Evolutionary conservation across 495 filamentous ascomycete species (phyloP), one percentile per base, ranked within the genome.

Genomic region (Hypoxylon fuscum): DNA sequence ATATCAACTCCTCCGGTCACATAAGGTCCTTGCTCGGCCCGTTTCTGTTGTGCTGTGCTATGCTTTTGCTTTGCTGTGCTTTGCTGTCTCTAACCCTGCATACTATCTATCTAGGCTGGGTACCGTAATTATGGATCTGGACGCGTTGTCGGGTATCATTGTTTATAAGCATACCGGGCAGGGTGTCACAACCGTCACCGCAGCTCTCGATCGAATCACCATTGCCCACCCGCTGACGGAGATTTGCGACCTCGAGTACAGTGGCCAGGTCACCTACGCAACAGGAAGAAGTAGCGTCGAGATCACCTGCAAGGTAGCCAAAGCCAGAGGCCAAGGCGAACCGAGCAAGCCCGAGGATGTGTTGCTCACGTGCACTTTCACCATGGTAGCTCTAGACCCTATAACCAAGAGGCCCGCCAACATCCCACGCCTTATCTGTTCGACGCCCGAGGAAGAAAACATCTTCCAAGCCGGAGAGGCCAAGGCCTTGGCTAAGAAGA

Each of bases 131-230:
- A 61, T 66, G 56, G 63, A 66, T 18, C 52, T 96, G 6, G 91
- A 94, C 75, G 91, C 91, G 1, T 69, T 94, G 7, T 88, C 91
- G 1, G 91, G 91, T 14, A 81, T 94, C 12, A 83, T 96, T 51
- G 89, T 89, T 18, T 92, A 93, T 68, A 90, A 90, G 44, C 91
- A 94, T 68, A 93, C 91, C 0, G 91, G 91, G 2, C 88, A 89
- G 21, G 76, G 75, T 2, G 89, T 91, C 2, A 90, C 88, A 2
- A 92, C 86, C 4, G 91, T 96, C 23, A 96, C 91, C 2, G 91
- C 91, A 2, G 89, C 90, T 2, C 87, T 90, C 18, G 90, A 96
- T 69, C 75, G 91, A 14, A 94, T 94, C 68, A 90, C 84, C 3
- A 88, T 94, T 55, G 85, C 88, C 59, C 78, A 87, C 50, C 88